A percentile compares a stretch with the other conserved stretches of the same genome.
These are phyloP conservation scores for Geum urbanum DNA, from an alignment of 306 rosid species.

Conservation along the genomic window DNA sequence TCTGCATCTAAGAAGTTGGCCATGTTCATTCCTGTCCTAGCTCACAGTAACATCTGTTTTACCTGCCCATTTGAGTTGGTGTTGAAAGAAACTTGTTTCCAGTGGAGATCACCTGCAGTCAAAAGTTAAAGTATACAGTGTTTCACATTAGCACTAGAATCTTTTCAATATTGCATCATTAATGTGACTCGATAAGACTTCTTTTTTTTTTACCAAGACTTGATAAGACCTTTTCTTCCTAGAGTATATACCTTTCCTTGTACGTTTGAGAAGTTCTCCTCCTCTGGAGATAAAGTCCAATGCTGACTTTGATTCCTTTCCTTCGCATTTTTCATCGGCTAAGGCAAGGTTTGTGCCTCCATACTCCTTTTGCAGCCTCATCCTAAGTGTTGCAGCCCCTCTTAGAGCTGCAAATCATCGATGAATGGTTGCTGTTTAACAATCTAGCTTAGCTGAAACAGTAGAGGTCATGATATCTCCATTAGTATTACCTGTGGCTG, in stretches of 20 bases:
- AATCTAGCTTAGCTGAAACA: neutral
- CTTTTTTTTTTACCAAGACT: too few species aligned
- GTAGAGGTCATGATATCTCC: neutral
- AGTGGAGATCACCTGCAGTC: slow-evolving; percentile 80
- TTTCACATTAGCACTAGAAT: slow-evolving; percentile 1
- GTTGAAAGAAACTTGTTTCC: slow-evolving; percentile 91
- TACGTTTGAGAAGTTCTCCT: slow-evolving; percentile 89
- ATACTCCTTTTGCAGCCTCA: slow-evolving; percentile 60
- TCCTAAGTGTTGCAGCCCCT: slow-evolving; percentile 75
- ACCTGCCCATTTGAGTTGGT: slow-evolving; percentile 84
- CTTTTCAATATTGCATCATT: slow-evolving; percentile 1
- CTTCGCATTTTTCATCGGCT: slow-evolving; percentile 58
- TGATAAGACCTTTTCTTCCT: neutral
- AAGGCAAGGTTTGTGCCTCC: slow-evolving; percentile 55
- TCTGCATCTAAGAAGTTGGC: neutral
- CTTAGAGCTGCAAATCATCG: slow-evolving; percentile 51
- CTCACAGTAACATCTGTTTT: slow-evolving; percentile 2
- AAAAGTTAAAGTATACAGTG: slow-evolving; percentile 24
- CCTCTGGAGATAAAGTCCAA: slow-evolving; percentile 64
- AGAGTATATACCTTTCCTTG: slow-evolving; percentile 72
- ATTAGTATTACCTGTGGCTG: slow-evolving; percentile 73
- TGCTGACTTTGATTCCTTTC: slow-evolving; percentile 55
- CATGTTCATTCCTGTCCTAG: slow-evolving; percentile 14
- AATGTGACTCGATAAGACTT: neutral
- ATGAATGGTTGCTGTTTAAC: neutral